These are phyloP conservation scores for Rhododendron molle DNA, from an alignment of 148 eudicot genomes.

Conservation along the genomic window DNA sequence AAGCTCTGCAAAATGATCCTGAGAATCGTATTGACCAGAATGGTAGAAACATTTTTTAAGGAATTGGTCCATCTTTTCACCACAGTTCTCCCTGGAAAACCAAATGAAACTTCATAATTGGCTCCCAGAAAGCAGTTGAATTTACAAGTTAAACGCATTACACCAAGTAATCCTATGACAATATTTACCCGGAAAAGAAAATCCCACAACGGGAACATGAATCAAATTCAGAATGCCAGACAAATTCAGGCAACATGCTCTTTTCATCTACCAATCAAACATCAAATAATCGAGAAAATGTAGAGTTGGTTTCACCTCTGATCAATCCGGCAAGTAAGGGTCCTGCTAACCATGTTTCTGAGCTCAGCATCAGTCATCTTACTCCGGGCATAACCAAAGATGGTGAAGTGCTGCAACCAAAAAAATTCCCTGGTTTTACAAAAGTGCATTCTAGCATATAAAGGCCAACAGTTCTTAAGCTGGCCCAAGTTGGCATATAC, in stretches of 20 bases:
- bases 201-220: not conserved
- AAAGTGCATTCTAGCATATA: not conserved
- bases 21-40: slow-evolving; percentile 82
- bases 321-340: slow-evolving; percentile 96
- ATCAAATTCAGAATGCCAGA: not conserved
- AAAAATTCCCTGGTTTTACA: not conserved
- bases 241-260: not conserved
- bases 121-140: not conserved
- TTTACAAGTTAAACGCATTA: not conserved
- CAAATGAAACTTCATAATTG: not conserved
- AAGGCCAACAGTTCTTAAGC: slow-evolving; percentile 1
- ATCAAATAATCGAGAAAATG: slow-evolving; percentile 7
- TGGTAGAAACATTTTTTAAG: slow-evolving; percentile 83
- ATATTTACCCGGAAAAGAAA: not conserved
- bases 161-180: not conserved
- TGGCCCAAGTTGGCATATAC: not conserved
- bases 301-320: slow-evolving; percentile 49
- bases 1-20: slow-evolving; percentile 55
- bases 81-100: slow-evolving; percentile 73
- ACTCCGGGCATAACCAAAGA: slow-evolving; percentile 96
- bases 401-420: slow-evolving; percentile 78
- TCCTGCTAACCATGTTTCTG: slow-evolving; percentile 85
- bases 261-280: not conserved
- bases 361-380: slow-evolving; percentile 97
- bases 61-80: slow-evolving; percentile 87